Evolutionary conservation across 345 rosid genomes (phyloP), one percentile per base, ranked within the genome.

Genomic region (Hibiscus mutabilis): DNA sequence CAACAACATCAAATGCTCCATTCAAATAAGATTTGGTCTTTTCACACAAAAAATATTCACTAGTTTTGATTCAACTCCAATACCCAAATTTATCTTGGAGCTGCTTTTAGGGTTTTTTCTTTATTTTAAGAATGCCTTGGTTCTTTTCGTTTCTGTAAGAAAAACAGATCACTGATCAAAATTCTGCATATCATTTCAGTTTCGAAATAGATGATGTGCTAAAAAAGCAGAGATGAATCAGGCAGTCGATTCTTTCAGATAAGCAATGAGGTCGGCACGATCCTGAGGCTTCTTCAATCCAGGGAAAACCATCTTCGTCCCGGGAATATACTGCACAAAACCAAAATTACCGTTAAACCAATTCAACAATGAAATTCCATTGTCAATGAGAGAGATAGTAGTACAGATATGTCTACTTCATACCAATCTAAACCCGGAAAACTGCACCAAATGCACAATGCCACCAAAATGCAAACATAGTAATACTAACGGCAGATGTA

Each of bases 221-320:
- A 24, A 12, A 13, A 18, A 56, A 13, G 55, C 68, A 1, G 58
- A 46, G 60, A 73, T 4, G 15, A 64, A 19, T 75, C 68, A 88
- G 0, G 93, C 91, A 27, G 96, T 84, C 9, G 93, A 73, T 78
- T 83, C 77, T 84, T 88, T 90, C 82, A 90, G 78, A 68, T 86
- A 90, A 7, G 96, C 91, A 3, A 90, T 90, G 74, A 88, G 96
- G 67, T 90, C 89, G 0, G 90, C 90, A 18, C 93, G 93, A 0
- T 90, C 93, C 73, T 90, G 91, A 4, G 96, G 91, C 81, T 90
- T 90, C 82, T 90, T 90, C 84, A 88, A 60, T 72, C 96, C 93
- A 60, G 93, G 93, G 72, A 90, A 90, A 70, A 90, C 96, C 96
- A 88, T 90, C 82, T 90, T 90, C 21, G 96, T 90, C 22, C 93